Conservation (phyloP, 345 rosid species). For the Heritiera fomes region DNA sequence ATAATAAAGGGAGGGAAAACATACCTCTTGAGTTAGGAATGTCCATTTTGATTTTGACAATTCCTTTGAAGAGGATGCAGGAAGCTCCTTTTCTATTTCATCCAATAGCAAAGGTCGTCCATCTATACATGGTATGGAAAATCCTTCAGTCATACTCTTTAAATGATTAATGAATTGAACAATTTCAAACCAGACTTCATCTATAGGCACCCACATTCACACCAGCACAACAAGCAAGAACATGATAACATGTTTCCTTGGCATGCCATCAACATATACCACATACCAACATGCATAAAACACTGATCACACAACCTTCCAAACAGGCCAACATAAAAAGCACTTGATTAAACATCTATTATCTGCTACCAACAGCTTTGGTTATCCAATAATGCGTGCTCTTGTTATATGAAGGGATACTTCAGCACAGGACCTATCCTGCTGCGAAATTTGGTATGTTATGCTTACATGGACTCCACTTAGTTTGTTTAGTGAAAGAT, state of each 20-base stretch:
- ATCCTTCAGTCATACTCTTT: background rate
- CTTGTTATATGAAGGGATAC: background rate
- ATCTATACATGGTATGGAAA: constrained; percentile 34
- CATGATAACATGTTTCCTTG: background rate
- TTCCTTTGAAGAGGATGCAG: constrained; percentile 58
- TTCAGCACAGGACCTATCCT: background rate
- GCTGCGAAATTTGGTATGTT: background rate
- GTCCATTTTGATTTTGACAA: constrained; percentile 75
- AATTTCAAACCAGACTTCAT: background rate
- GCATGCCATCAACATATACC: background rate
- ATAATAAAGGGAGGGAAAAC: background rate
- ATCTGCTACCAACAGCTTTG: background rate
- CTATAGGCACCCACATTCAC: background rate
- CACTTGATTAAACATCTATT: background rate
- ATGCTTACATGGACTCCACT: background rate
- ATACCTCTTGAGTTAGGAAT: constrained; percentile 83
- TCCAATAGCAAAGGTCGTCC: constrained; percentile 60
- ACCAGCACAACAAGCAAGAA: background rate
- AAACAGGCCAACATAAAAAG: background rate
- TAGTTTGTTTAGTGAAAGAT: background rate
- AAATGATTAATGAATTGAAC: background rate
- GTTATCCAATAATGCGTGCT: background rate
- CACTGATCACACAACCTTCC: background rate
- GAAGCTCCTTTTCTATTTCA: constrained; percentile 68
- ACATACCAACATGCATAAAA: background rate